Percentiles rank a stretch among this genome's conserved stretches.
phyloP scores from a whole-genome alignment of 2,329 filamentous ascomycete genomes.

The Plectosphaerella cucumerina region DNA sequence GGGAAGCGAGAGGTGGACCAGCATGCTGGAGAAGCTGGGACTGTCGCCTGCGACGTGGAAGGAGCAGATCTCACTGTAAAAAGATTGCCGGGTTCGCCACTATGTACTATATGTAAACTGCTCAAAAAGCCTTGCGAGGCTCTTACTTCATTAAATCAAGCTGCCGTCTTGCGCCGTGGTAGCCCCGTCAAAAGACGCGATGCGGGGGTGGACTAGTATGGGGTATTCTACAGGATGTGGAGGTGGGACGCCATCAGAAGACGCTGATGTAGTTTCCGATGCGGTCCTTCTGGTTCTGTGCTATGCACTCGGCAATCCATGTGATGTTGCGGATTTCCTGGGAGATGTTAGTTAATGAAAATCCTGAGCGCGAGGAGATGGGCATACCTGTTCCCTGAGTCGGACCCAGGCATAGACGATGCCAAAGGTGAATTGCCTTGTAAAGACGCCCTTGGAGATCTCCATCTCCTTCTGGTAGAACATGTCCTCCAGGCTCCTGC shows the following conservation, averaged over 20 bases:
- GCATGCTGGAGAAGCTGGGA: conserved; percentile 79
- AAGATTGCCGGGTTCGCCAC: conserved; percentile 23
- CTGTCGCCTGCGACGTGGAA: conserved; percentile 86
- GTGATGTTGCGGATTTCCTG: conserved; percentile 99
- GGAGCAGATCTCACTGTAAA: conserved; percentile 75
- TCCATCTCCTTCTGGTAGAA: conserved; percentile 99
- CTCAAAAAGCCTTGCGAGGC: conserved; percentile 12
- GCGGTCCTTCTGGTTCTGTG: conserved; percentile 98
- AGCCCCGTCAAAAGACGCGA: conserved; percentile 17
- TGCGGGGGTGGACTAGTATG: not conserved
- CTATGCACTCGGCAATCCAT: conserved; percentile 99
- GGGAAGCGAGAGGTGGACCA: conserved; percentile 84
- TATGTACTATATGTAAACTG: conserved; percentile 44
- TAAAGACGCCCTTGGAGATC: conserved; percentile 91
- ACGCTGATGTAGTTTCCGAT: conserved; percentile 99
- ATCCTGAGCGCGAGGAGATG: not conserved
- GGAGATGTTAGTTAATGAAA: not conserved
- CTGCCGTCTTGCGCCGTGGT: conserved; percentile 27
- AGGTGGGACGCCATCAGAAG: conserved; percentile 54
- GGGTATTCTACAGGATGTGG: conserved; percentile 38
- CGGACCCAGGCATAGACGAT: conserved; percentile 99
- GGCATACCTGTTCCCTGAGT: conserved; percentile 85
- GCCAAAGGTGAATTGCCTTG: conserved; percentile 88
- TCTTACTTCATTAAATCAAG: conserved; percentile 11
- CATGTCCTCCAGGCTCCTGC: conserved; percentile 90